Base-by-base conservation (phyloP, 2,329 filamentous ascomycete species). In the Scytalidium sp. region DNA sequence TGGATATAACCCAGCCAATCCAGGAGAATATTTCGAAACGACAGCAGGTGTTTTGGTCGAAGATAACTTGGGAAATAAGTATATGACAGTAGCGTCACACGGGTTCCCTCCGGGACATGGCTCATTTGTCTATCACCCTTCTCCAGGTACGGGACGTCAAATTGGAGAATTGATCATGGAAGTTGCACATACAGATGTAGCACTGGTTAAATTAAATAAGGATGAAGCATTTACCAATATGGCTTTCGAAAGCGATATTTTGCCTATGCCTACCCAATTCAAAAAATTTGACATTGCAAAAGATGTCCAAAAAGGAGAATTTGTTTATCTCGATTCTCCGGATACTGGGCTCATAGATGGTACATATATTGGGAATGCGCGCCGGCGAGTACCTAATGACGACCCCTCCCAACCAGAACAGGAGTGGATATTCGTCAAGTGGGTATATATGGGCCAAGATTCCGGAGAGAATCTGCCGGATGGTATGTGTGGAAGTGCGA, bases 381-480 rank as follows among this genome's bases (percentile, higher is more conserved):
- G 13, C 13, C 25, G 13, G 13, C 25, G 25, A 10, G 23, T 41
- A 19, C 46, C 29, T 22, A 20, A 43, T 23, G 20, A 19, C 10
- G 19, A 25, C 25, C 32, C 22, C 21, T 6, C 23, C 42, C 19
- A 41, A 20, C n/a, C 25, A 22, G 20, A 47, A 22, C 4, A 44
- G 29, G 20, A 43, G 8, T 48, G 46, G 39, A 29, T 48, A 17
- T 43, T 42, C 13, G 20, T 19, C 5, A 23, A n/a, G 3, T 48
- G 40, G 41, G 5, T 44, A 9, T 47, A 47, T 19, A 42, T 29
- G 32, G 45, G 45, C 2, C 19, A 47, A 11, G 45, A 47, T 19
- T 15, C 45, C 21, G 2, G 36, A n/a, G 9, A 17, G 1, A 7
- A 9, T n/a, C 4, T 29, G 8, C 32, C 45, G n/a, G 19, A 39